Evolutionary conservation across 2,329 filamentous ascomycete species (phyloP), one percentile per base, ranked within the genome.

Genomic region (Fusarium sp.): DNA sequence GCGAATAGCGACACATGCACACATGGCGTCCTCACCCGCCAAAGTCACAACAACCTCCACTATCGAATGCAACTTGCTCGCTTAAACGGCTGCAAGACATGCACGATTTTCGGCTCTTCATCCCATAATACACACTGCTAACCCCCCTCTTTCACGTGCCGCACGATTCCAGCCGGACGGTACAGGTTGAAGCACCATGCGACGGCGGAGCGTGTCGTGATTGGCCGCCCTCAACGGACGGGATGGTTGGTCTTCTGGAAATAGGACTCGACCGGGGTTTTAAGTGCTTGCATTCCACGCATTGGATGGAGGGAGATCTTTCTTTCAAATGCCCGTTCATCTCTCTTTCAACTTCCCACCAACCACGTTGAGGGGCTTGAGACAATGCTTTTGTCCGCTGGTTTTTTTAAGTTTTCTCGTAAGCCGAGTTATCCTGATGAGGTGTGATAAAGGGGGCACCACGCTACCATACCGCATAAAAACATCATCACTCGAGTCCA

Each of bases 251-350:
- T 63, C 40, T 67, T n/a, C 65, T 57, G 66, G 52, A 74, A 76
- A 74, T 74, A 73, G 65, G 42, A 25, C 57, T 47, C 11, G 75
- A 78, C 75, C 72, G 31, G 76, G 76, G 76, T 64, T 78, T 77
- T 75, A 77, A 77, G 76, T 77, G 76, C 76, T 78, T 77, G 76
- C 76, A 77, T 77, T 50, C 8, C 20, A 42, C 29, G 38, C 54
- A 65, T 65, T 60, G 33, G 45, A 47, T 31, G 29, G 29, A 31
- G 9, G 20, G 42, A 13, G 38, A 72, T 40, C 33, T 38, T 36
- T 20, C 20, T 33, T 45, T 50, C 16, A n/a, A 25, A 50, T 58
- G 33, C 35, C 33, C 11, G 47, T 25, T 65, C 29, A 50, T 50
- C 16, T 45, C 33, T 65, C 42, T 47, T 14, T n/a, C 16, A 52